A percentile compares a stretch with the other conserved stretches of the same genome.
These are phyloP conservation scores for Cyclotella cryptica DNA, from an alignment of 108 stramenopile genomes.

Conservation along the genomic window DNA sequence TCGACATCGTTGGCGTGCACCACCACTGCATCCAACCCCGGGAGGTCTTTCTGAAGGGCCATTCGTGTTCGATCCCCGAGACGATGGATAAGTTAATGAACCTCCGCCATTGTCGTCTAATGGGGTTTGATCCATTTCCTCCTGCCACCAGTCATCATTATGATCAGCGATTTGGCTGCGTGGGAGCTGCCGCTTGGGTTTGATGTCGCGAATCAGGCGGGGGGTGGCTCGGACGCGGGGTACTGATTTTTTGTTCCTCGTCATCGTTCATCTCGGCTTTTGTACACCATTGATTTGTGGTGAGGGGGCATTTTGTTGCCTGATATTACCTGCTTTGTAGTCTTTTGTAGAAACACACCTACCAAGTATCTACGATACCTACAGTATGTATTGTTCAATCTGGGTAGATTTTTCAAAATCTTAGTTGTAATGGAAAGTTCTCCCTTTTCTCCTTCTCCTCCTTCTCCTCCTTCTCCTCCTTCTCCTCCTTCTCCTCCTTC, in stretches of 20 bases:
- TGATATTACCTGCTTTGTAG: too few species aligned
- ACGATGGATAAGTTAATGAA: not conserved
- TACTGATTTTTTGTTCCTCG: slow-evolving; percentile 11
- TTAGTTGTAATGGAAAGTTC: too few species aligned
- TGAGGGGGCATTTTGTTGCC: too few species aligned
- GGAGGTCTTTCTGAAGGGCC: not conserved
- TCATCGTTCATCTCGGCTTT: too few species aligned
- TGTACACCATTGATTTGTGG: too few species aligned
- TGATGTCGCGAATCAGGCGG: slow-evolving; percentile 15
- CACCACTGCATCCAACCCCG: not conserved
- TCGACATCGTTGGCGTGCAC: not conserved
- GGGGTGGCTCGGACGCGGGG: slow-evolving; percentile 19
- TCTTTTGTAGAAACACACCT: too few species aligned
- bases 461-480: too few species aligned
- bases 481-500: too few species aligned
- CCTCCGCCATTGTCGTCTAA: not conserved
- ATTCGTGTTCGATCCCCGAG: not conserved
- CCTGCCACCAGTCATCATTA: slow-evolving; percentile 11
- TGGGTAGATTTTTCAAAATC: too few species aligned
- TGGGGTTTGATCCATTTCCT: not conserved
- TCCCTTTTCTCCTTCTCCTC: too few species aligned
- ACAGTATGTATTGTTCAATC: too few species aligned
- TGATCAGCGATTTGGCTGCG: not conserved
- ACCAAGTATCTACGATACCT: too few species aligned
- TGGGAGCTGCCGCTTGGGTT: slow-evolving; percentile 19